phyloP scores from a whole-genome alignment of 768 basidiomycete species.

The Leccinum fibrillosum region DNA sequence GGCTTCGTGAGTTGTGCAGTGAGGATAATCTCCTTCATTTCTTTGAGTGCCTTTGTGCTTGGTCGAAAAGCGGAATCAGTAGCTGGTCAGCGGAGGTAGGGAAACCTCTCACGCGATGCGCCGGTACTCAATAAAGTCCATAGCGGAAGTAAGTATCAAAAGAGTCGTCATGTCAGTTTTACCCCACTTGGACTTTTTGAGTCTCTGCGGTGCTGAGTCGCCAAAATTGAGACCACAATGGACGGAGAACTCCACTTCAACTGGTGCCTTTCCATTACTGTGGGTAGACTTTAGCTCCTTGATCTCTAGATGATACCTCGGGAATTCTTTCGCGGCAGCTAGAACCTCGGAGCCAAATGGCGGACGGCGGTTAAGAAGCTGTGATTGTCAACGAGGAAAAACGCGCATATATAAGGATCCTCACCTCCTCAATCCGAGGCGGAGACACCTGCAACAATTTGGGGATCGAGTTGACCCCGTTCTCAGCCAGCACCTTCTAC shows the following conservation, averaged over 20 bases:
- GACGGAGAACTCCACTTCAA: slow-evolving; percentile 55
- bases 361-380: slow-evolving; percentile 72
- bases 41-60: slow-evolving; percentile 68
- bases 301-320: slow-evolving; percentile 56
- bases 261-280: slow-evolving; percentile 47
- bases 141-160: slow-evolving; percentile 74
- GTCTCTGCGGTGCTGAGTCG: slow-evolving; percentile 32
- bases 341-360: slow-evolving; percentile 76
- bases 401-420: background rate
- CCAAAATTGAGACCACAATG: slow-evolving; percentile 50
- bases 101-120: slow-evolving; percentile 59
- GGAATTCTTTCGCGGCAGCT: slow-evolving; percentile 57
- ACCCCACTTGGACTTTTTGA: slow-evolving; percentile 45
- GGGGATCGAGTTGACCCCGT: slow-evolving; percentile 64
- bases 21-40: slow-evolving; percentile 58
- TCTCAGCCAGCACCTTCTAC: slow-evolving; percentile 66
- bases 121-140: slow-evolving; percentile 74
- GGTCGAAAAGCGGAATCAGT: slow-evolving; percentile 6
- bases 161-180: slow-evolving; percentile 62
- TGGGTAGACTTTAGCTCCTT: slow-evolving; percentile 41
- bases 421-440: slow-evolving; percentile 60
- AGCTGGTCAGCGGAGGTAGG: background rate
- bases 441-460: slow-evolving; percentile 55
- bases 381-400: slow-evolving; percentile 5
- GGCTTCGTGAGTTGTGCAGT: slow-evolving; percentile 63